Percentiles rank a stretch among this genome's conserved stretches.
phyloP scores from a whole-genome alignment of 805 yeast genomes.

The Blastobotrys mokoenaii region DNA sequence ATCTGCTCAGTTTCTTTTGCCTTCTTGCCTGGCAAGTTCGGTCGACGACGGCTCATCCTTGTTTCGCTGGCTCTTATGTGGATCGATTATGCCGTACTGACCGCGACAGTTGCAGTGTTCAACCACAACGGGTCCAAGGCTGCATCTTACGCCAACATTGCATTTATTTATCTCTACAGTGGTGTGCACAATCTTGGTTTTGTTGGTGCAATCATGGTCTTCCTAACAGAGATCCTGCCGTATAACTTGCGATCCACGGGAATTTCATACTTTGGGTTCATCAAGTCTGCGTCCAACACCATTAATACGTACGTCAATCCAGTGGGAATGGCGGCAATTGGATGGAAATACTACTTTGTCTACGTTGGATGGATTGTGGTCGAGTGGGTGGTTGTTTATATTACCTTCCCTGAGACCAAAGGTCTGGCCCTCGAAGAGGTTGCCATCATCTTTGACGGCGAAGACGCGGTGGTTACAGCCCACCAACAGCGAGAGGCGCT shows the following conservation, averaged over 20 bases:
- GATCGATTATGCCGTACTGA: slow-evolving; percentile 12
- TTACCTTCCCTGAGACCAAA: slow-evolving; percentile 35
- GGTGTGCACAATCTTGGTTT: slow-evolving; percentile 1
- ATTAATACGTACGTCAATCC: slow-evolving; percentile 31
- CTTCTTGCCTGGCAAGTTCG: background rate
- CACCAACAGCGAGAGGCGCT: background rate
- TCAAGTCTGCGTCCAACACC: slow-evolving; percentile 1
- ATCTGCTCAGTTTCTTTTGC: slow-evolving; percentile 1
- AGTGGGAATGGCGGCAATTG: slow-evolving; percentile 34
- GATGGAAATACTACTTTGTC: slow-evolving; percentile 39
- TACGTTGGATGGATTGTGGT: slow-evolving; percentile 19
- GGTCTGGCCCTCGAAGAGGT: slow-evolving; percentile 39
- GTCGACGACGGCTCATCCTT: background rate
- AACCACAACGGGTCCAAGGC: slow-evolving; percentile 11
- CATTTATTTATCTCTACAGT: slow-evolving; percentile 5
- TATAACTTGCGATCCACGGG: slow-evolving; percentile 35
- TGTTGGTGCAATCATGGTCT: slow-evolving; percentile 8
- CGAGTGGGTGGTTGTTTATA: slow-evolving; percentile 26
- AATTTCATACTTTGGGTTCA: slow-evolving; percentile 23
- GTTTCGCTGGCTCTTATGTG: slow-evolving; percentile 16
- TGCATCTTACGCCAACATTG: slow-evolving; percentile 16
- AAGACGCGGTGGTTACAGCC: slow-evolving; percentile 1
- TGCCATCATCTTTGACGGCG: slow-evolving; percentile 34
- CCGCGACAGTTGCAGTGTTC: slow-evolving; percentile 18
- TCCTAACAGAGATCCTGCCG: slow-evolving; percentile 19